Percentiles rank a stretch among this genome's conserved stretches.
These are phyloP conservation scores for Phytophthora pseudosyringae DNA, from an alignment of 352 stramenopile genomes.

Conservation along the genomic window DNA sequence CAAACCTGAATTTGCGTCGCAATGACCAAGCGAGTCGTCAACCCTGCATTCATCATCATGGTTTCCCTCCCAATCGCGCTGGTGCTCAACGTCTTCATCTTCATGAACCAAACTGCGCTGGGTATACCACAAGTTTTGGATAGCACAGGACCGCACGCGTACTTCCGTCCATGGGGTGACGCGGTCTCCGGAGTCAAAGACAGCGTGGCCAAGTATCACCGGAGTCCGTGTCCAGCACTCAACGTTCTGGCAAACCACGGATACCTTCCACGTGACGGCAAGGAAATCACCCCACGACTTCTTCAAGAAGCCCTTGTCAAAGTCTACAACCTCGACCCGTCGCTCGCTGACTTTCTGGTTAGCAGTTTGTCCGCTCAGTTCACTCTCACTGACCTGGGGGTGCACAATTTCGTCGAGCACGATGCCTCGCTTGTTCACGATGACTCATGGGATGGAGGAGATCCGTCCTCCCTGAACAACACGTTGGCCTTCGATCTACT, in stretches of 20 bases:
- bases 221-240: slow-evolving; percentile 62
- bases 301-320: slow-evolving; percentile 45
- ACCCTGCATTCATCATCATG: slow-evolving; percentile 13
- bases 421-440: slow-evolving; percentile 77
- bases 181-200: slow-evolving; percentile 51
- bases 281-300: slow-evolving; percentile 43
- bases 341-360: slow-evolving; percentile 45
- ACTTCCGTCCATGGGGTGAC: slow-evolving; percentile 46
- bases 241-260: slow-evolving; percentile 79
- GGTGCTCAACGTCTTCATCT: slow-evolving; percentile 15
- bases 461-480: slow-evolving; percentile 51
- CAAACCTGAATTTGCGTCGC: slow-evolving; percentile 19
- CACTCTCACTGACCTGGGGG: slow-evolving; percentile 55
- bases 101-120: background rate
- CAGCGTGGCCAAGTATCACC: slow-evolving; percentile 45
- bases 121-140: slow-evolving; percentile 5
- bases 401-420: slow-evolving; percentile 76
- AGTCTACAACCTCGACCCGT: slow-evolving; percentile 54
- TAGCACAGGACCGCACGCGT: slow-evolving; percentile 30
- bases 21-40: slow-evolving; percentile 22
- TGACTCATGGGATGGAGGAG: slow-evolving; percentile 52
- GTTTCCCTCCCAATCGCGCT: slow-evolving; percentile 16
- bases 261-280: slow-evolving; percentile 63
- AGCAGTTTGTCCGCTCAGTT: slow-evolving; percentile 43
- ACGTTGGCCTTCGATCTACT: slow-evolving; percentile 53